phyloP scores from a whole-genome alignment of 768 basidiomycete genomes.

The Serendipita sp. region DNA sequence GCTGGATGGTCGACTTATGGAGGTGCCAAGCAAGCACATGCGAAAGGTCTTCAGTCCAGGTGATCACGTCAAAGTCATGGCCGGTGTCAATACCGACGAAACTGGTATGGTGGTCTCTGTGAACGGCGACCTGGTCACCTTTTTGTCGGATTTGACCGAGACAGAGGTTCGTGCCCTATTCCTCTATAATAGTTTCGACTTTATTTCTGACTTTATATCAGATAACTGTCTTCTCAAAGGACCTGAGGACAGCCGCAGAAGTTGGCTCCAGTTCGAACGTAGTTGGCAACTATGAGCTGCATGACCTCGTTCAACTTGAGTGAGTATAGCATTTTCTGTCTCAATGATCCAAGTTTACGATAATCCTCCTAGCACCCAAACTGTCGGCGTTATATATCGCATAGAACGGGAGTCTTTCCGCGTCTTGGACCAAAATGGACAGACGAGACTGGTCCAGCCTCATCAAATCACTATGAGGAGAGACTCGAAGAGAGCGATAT shows the following conservation, averaged over 20 bases:
- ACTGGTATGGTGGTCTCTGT: constrained; percentile 92
- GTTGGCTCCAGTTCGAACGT: constrained; percentile 83
- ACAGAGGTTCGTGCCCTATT: constrained; percentile 48
- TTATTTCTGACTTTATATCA: constrained; percentile 19
- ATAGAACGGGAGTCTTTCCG: constrained; percentile 93
- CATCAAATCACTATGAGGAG: constrained; percentile 89
- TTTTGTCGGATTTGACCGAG: constrained; percentile 94
- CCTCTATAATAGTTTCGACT: neutral
- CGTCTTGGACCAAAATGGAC: constrained; percentile 86
- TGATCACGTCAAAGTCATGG: constrained; percentile 97
- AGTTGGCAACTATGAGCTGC: constrained; percentile 86
- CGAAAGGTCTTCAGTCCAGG: constrained; percentile 92
- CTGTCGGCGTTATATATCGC: constrained; percentile 93
- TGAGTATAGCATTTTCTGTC: constrained; percentile 26
- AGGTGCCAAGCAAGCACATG: constrained; percentile 74
- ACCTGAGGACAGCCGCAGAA: constrained; percentile 92
- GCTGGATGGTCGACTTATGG: constrained; percentile 72
- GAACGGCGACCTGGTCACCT: constrained; percentile 79
- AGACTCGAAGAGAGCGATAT: constrained; percentile 66
- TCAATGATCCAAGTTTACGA: constrained; percentile 4
- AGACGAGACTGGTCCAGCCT: constrained; percentile 75
- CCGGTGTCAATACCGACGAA: constrained; percentile 85
- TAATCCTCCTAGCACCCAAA: constrained; percentile 49
- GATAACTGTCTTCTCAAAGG: constrained; percentile 96
- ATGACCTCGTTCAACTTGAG: constrained; percentile 95